Evolutionary conservation across 169 alveolate genomes (phyloP).

Genomic region (Theileria luwenshuni): DNA sequence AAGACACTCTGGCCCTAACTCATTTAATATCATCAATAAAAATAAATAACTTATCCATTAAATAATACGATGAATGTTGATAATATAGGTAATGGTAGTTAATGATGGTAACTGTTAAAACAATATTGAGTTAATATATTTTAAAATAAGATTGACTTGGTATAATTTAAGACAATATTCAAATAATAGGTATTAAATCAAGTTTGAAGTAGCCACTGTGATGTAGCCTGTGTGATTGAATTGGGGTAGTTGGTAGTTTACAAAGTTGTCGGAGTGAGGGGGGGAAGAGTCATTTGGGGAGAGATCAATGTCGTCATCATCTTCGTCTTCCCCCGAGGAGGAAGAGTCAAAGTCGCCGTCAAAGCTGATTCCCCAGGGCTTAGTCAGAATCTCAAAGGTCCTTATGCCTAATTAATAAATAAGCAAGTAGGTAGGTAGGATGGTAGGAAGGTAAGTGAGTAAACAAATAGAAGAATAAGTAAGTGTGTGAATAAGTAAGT

Average conservation of each 20-base stretch:
- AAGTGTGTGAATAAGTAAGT: too few relatives aligned
- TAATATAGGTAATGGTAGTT: too few relatives aligned
- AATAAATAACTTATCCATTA: background rate
- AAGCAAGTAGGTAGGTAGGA: too few relatives aligned
- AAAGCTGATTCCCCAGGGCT: slow-evolving; percentile 83
- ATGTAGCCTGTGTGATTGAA: slow-evolving; percentile 65
- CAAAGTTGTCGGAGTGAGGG: slow-evolving; percentile 6
- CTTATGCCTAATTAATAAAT: slow-evolving; percentile 64
- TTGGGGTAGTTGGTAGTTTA: slow-evolving; percentile 62
- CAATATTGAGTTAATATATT: too few relatives aligned
- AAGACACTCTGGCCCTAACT: slow-evolving; percentile 9
- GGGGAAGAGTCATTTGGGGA: background rate
- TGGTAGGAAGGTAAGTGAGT: too few relatives aligned
- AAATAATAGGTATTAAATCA: background rate
- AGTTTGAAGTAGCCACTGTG: slow-evolving; percentile 56
- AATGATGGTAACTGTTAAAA: too few relatives aligned
- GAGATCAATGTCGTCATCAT: background rate
- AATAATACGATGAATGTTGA: too few relatives aligned
- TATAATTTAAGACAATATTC: too few relatives aligned
- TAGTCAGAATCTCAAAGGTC: slow-evolving; percentile 84
- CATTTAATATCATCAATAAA: background rate
- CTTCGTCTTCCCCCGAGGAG: slow-evolving; percentile 10
- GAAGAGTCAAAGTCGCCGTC: slow-evolving; percentile 28
- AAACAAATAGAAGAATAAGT: too few relatives aligned
- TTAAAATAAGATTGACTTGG: too few relatives aligned